These are phyloP conservation scores for Danielia reshetovae DNA, from an alignment of 805 yeast species.

Conservation along the genomic window DNA sequence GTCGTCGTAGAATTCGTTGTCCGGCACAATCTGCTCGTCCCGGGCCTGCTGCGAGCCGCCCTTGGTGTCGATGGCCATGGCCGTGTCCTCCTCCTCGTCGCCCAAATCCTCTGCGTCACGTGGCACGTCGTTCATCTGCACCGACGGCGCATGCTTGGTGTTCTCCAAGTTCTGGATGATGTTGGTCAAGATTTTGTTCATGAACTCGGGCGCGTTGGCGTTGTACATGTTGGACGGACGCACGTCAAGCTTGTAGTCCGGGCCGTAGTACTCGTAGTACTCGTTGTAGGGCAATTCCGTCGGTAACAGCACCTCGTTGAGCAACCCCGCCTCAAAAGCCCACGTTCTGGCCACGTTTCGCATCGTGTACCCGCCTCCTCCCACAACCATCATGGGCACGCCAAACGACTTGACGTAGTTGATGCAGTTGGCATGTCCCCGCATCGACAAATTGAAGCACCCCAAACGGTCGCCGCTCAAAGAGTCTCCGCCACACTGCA, in stretches of 20 bases:
- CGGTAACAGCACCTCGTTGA: constrained; percentile 74
- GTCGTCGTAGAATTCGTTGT: constrained; percentile 73
- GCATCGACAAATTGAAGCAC: constrained; percentile 88
- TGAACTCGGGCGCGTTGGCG: constrained; percentile 89
- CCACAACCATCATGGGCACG: constrained; percentile 87
- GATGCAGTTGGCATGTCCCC: constrained; percentile 95
- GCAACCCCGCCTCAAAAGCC: constrained; percentile 88
- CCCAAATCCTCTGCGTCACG: constrained; percentile 82
- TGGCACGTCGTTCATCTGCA: constrained; percentile 87
- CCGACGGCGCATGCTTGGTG: constrained; percentile 96
- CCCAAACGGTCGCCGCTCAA: constrained; percentile 94
- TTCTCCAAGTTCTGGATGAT: constrained; percentile 76
- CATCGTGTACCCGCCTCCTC: constrained; percentile 99
- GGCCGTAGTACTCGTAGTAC: constrained; percentile 95
- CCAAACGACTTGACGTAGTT: constrained; percentile 81
- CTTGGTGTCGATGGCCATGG: constrained; percentile 75
- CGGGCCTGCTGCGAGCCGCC: constrained; percentile 89
- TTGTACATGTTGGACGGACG: constrained; percentile 95
- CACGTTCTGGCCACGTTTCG: constrained; percentile 94
- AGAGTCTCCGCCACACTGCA: constrained; percentile 98
- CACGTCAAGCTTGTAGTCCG: constrained; percentile 92
- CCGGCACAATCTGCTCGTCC: constrained; percentile 67
- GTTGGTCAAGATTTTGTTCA: constrained; percentile 76
- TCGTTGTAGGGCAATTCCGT: constrained; percentile 89
- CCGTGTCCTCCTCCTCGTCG: constrained; percentile 81